A percentile compares a stretch with the other conserved stretches of the same genome.
phyloP scores from a whole-genome alignment of 345 rosid species.

The Moricandia moricandioides region DNA sequence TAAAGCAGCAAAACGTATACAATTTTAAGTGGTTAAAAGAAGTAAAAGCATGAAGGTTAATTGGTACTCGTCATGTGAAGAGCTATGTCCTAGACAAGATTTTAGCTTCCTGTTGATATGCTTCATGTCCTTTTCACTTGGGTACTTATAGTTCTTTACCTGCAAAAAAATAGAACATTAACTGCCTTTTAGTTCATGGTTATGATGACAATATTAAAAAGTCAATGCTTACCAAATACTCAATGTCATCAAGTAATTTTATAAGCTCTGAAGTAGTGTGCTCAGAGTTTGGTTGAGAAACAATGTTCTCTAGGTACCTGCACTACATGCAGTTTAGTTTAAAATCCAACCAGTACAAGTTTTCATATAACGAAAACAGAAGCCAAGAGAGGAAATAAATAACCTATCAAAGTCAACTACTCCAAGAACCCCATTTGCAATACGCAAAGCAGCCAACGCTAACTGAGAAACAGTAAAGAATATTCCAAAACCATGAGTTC shows the following conservation, averaged over 20 bases:
- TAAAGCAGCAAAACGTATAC: not conserved
- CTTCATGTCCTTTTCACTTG: conserved; percentile 95
- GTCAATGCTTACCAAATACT: conserved; percentile 51
- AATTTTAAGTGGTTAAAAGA: not conserved
- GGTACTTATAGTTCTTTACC: conserved; percentile 66
- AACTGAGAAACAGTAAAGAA: conserved; percentile 41
- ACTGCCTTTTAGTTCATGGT: not conserved
- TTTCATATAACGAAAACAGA: not conserved
- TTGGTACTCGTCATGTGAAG: conserved; percentile 75
- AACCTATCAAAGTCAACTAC: conserved; percentile 80
- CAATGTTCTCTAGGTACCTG: conserved; percentile 64
- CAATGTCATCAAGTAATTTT: conserved; percentile 52
- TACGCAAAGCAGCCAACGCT: conserved; percentile 80
- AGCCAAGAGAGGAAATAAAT: not conserved
- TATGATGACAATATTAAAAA: not conserved
- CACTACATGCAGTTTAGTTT: conserved; percentile 8
- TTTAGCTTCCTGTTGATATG: conserved; percentile 87
- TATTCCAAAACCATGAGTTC: not conserved
- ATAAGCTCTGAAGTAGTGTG: conserved; percentile 53
- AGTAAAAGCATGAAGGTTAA: not conserved
- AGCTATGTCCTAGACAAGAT: conserved; percentile 87
- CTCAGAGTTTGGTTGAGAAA: conserved; percentile 54
- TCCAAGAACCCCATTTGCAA: conserved; percentile 55
- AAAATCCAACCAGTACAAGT: not conserved
- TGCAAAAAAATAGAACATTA: conserved; percentile 22